Percentiles rank a stretch among this genome's conserved stretches.
These are phyloP conservation scores for Trichoderma harzianum DNA, from an alignment of 2,329 filamentous ascomycete genomes.

Conservation along the genomic window DNA sequence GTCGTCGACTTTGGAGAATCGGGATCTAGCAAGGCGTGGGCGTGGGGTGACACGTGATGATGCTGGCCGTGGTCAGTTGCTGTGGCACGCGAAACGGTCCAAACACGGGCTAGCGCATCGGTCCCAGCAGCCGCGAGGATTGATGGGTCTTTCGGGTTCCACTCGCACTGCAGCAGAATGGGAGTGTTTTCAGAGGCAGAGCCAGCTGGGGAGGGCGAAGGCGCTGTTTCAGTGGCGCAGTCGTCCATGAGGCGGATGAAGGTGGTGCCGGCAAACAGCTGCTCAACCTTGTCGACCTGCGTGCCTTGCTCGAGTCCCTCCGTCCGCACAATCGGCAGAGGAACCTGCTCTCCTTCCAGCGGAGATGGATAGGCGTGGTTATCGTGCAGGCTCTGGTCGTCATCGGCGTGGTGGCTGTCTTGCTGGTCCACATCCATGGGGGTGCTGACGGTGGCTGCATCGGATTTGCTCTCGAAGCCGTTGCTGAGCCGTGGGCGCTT, in stretches of 20 bases:
- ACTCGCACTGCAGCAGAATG: constrained; percentile 65
- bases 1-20: constrained; percentile 50
- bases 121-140: constrained; percentile 66
- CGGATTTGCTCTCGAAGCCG: constrained; percentile 56
- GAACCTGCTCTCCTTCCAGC: constrained; percentile 54
- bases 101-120: constrained; percentile 67
- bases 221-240: constrained; percentile 34
- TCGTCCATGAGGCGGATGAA: constrained; percentile 55
- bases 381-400: constrained; percentile 48
- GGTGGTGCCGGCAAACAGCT: constrained; percentile 57
- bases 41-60: constrained; percentile 42
- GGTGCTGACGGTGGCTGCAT: constrained; percentile 39
- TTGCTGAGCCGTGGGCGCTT: constrained; percentile 61
- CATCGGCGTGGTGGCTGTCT: constrained; percentile 33
- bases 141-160: constrained; percentile 62
- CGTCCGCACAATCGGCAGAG: constrained; percentile 52
- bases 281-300: constrained; percentile 61
- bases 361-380: constrained; percentile 65
- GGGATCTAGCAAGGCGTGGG: constrained; percentile 48
- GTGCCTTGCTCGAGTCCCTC: constrained; percentile 63
- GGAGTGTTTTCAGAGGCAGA: constrained; percentile 50
- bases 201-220: constrained; percentile 37
- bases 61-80: constrained; percentile 40
- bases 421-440: constrained; percentile 33
- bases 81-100: constrained; percentile 58